Percentiles rank a stretch among this genome's conserved stretches.
phyloP scores from a whole-genome alignment of 805 yeast genomes.

The Starmerella davenportii region DNA sequence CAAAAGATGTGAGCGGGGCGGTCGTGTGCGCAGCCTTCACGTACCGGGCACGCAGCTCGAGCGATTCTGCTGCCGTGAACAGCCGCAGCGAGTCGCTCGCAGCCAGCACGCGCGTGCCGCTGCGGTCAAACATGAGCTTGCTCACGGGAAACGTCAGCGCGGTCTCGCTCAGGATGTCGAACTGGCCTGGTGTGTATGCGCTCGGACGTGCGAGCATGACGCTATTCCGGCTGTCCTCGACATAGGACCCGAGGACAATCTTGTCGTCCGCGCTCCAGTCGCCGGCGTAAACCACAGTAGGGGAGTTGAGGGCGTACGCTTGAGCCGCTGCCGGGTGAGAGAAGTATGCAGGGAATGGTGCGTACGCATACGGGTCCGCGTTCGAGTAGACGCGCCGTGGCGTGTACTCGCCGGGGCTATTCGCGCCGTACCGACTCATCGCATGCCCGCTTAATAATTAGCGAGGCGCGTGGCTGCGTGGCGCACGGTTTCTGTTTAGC shows the following conservation, averaged over 20 bases:
- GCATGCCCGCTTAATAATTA: background rate
- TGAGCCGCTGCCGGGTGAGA: background rate
- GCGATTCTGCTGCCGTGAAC: constrained; percentile 24
- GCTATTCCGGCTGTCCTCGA: constrained; percentile 59
- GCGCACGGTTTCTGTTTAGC: no score
- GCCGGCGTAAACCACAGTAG: constrained; percentile 33
- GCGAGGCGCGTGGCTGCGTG: no score
- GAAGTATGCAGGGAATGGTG: background rate
- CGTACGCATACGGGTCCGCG: background rate
- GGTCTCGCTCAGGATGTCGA: background rate
- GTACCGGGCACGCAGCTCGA: constrained; percentile 9
- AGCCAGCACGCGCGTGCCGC: constrained; percentile 34
- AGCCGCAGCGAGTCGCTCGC: constrained; percentile 55
- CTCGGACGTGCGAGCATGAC: constrained; percentile 24
- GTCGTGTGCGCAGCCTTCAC: constrained; percentile 25
- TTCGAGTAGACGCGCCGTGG: background rate
- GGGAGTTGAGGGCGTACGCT: constrained; percentile 3
- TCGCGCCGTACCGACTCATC: background rate
- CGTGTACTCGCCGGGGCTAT: background rate
- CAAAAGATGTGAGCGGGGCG: constrained; percentile 87
- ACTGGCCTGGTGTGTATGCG: background rate
- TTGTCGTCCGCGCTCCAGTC: constrained; percentile 37
- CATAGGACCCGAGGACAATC: constrained; percentile 56
- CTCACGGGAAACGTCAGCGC: background rate
- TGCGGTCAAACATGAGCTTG: background rate